These are phyloP conservation scores for Pseudozyma thailandica DNA, from an alignment of 1,284 basidiomycete species.

Conservation along the genomic window DNA sequence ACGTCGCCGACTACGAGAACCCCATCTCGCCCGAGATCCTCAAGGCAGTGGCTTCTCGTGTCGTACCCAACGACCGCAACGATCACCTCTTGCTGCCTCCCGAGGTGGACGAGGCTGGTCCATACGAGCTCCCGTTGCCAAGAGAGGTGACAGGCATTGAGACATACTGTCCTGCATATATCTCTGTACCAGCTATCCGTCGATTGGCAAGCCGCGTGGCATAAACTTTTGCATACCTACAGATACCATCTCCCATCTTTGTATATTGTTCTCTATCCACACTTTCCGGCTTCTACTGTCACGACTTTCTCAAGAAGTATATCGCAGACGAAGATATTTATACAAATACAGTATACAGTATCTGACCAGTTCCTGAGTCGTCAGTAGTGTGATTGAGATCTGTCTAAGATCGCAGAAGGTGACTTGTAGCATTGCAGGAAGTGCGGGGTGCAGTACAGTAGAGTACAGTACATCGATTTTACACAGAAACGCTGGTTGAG, in stretches of 20 bases:
- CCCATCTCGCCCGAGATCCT: constrained; percentile 68
- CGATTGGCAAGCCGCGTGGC: constrained; percentile 64
- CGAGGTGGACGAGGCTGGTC: constrained; percentile 67
- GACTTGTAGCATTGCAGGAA: no score
- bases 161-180: constrained; percentile 67
- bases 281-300: neutral
- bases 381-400: no score
- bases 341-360: no score
- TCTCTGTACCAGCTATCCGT: constrained; percentile 64
- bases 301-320: no score
- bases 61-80: constrained; percentile 67
- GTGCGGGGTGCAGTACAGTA: no score
- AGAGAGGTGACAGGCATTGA: constrained; percentile 68
- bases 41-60: constrained; percentile 66
- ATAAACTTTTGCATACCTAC: constrained; percentile 21
- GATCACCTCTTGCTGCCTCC: constrained; percentile 67
- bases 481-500: no score
- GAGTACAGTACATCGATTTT: no score
- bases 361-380: no score
- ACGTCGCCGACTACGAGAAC: constrained; percentile 93
- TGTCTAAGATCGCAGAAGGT: no score
- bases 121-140: constrained; percentile 66
- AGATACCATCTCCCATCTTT: constrained; percentile 3
- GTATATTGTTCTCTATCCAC: neutral
- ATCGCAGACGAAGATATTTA: neutral